These are phyloP conservation scores for Saturnispora hagleri DNA, from an alignment of 805 yeast species.

Conservation along the genomic window DNA sequence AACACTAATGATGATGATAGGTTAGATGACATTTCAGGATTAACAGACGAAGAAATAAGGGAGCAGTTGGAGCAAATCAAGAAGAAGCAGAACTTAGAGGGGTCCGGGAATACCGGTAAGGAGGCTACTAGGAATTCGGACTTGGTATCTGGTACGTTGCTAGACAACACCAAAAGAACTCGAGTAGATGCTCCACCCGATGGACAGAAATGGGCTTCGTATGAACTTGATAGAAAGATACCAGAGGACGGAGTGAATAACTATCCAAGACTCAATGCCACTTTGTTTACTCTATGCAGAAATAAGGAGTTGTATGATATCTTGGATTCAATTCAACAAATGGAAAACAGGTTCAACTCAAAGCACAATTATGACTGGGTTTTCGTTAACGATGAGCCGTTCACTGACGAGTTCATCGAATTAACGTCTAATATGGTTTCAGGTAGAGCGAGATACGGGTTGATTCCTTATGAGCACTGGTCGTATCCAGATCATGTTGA, in stretches of 20 bases:
- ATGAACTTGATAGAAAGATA: slow-evolving; percentile 11
- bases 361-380: slow-evolving; percentile 36
- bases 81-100: slow-evolving; percentile 9
- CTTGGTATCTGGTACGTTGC: slow-evolving; percentile 5
- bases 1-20: not conserved
- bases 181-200: slow-evolving; percentile 11
- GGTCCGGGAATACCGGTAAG: not conserved
- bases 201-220: slow-evolving; percentile 8
- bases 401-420: slow-evolving; percentile 33
- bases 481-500: slow-evolving; percentile 41
- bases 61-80: slow-evolving; percentile 9
- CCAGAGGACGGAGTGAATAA: slow-evolving; percentile 18
- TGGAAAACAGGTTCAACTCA: slow-evolving; percentile 34
- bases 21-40: slow-evolving; percentile 6
- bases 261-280: slow-evolving; percentile 56
- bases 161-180: slow-evolving; percentile 7
- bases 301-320: slow-evolving; percentile 34
- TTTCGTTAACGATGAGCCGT: slow-evolving; percentile 42
- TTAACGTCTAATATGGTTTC: slow-evolving; percentile 32
- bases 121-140: not conserved
- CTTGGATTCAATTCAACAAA: slow-evolving; percentile 31
- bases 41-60: slow-evolving; percentile 14
- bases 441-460: slow-evolving; percentile 38
- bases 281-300: slow-evolving; percentile 42
- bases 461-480: slow-evolving; percentile 44